Conservation (phyloP, 2,329 filamentous ascomycete genomes). For the Myriosclerotinia duriaeana region DNA sequence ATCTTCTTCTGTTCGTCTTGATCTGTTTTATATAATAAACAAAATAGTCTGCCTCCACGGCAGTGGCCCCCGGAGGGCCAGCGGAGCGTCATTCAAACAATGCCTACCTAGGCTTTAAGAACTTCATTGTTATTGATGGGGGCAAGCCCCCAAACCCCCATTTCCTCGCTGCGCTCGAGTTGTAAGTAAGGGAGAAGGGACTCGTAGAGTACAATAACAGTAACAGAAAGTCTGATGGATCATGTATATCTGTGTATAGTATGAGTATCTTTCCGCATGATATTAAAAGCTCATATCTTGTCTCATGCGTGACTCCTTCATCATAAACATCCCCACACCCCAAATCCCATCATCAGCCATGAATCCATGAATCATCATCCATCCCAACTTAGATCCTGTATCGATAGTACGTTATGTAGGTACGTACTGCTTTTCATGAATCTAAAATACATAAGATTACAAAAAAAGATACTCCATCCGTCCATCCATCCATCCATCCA, state of each 20-base stretch:
- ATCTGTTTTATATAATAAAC: too few relatives aligned
- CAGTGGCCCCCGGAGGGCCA: too few relatives aligned
- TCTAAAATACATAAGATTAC: not conserved
- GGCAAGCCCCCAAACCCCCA: too few relatives aligned
- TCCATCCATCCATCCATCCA: not conserved
- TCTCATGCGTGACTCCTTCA: conserved; percentile 5
- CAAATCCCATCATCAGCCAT: not conserved
- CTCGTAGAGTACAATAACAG: not conserved
- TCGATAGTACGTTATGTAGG: not conserved
- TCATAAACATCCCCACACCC: not conserved
- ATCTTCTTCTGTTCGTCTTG: too few relatives aligned
- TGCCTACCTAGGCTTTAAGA: too few relatives aligned
- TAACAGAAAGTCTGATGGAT: not conserved
- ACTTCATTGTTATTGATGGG: too few relatives aligned
- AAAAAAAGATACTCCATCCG: not conserved
- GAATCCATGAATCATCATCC: not conserved
- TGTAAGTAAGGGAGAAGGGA: too few relatives aligned
- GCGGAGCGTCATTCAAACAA: too few relatives aligned
- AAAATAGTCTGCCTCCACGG: too few relatives aligned
- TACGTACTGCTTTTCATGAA: not conserved
- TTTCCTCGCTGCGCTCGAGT: too few relatives aligned
- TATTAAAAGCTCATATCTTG: not conserved
- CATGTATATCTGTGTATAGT: not conserved
- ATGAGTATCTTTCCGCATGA: conserved; percentile 10
- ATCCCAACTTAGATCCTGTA: conserved; percentile 1